Base-by-base conservation (phyloP, 345 rosid genomes). In the Hibiscus mutabilis region DNA sequence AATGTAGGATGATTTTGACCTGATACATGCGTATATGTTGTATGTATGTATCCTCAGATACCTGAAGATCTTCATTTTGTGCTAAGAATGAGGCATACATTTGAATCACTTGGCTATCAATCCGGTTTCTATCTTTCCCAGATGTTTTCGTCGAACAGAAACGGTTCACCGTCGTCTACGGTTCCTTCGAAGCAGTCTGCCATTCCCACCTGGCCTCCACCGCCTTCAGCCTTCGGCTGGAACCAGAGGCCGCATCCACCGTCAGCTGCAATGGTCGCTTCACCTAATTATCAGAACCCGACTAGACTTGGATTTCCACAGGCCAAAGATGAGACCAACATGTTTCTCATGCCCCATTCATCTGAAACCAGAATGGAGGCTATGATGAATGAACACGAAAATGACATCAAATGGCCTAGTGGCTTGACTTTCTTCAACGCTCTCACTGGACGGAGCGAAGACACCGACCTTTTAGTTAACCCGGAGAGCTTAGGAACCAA, bases 11-110 rank as follows among this genome's bases (percentile, higher is more conserved):
- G 40, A 10, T 73, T 60, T 72, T 61, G 55, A 68, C 52, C 55
- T 73, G 7, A 60, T 62, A 22, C 22, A 61, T 33, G 29, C 64
- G 44, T 49, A 49, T 49, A 16, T 49, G n/a, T 3, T 49, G 53
- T 49, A 49, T 49, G 19, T 49, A 47, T 47, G 52, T 47, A 19
- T 72, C 15, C 13, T 52, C 84, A 95, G 97, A 86, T 95, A 71
- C 86, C 87, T 19, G 99, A 95, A 85, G 99, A 95, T 73, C 97
- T 95, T 59, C 97, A 89, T 86, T 90, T 95, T 81, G 97, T 95
- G 86, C 76, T 95, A 60, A 82, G 97, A 77, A 92, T 95, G 97
- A 89, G 99, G 82, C 97, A 86, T 59, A 83, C 92, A 47, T 92
- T 92, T 73, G 99, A 95, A 79, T 90, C 99, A 13, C 84, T 95